These are phyloP conservation scores for Leishmania amazonensis DNA, from an alignment of 208 protist genomes.

Conservation along the genomic window DNA sequence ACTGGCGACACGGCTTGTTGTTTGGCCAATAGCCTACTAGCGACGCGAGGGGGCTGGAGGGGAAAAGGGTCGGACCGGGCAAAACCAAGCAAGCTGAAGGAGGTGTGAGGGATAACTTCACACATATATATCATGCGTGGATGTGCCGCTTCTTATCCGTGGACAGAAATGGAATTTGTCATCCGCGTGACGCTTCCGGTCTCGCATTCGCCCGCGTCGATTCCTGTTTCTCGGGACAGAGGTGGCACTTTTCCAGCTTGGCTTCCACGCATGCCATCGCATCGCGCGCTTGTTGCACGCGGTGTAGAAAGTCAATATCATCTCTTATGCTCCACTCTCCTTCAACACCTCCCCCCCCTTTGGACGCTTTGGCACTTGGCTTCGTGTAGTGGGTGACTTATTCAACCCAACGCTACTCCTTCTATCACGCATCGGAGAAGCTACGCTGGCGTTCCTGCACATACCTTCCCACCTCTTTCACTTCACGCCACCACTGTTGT, in stretches of 20 bases:
- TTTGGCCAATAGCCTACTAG: background rate
- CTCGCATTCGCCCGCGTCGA: background rate
- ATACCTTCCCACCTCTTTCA: background rate
- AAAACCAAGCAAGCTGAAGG: background rate
- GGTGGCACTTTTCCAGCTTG: background rate
- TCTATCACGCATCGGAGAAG: background rate
- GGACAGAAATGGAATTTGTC: background rate
- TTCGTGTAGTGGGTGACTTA: background rate
- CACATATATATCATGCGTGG: background rate
- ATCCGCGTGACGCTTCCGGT: too few species aligned
- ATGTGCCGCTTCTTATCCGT: too few species aligned
- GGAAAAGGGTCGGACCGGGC: background rate
- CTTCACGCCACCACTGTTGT: background rate
- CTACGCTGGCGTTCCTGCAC: background rate
- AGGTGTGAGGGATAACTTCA: background rate
- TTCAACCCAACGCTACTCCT: background rate
- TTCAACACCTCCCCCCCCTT: background rate
- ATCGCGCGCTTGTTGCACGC: background rate
- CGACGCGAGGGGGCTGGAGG: background rate
- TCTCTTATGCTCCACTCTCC: background rate
- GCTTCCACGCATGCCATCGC: background rate
- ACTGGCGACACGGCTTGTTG: background rate
- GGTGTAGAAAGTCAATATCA: background rate
- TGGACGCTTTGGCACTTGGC: background rate
- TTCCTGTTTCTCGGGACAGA: background rate